Conservation (phyloP, 345 rosid genomes). For the Hirschfeldia incana region DNA sequence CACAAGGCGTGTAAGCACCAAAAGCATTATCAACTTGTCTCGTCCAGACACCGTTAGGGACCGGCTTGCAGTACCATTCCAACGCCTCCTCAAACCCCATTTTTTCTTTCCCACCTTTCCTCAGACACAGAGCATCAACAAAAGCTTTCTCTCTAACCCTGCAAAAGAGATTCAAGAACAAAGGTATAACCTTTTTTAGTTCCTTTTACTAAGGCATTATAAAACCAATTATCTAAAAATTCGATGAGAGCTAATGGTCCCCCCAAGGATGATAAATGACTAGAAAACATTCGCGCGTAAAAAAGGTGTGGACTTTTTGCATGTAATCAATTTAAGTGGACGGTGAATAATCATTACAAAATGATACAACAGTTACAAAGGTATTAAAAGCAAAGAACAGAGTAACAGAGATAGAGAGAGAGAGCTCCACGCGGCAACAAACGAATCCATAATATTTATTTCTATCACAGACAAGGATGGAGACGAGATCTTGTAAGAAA, state of each 20-base stretch:
- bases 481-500: neutral
- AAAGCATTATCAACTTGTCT: conserved; percentile 81
- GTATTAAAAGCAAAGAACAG: conserved; percentile 21
- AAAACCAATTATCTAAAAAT: neutral
- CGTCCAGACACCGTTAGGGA: conserved; percentile 75
- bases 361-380: conserved; percentile 2
- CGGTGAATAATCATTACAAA: neutral
- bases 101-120: neutral
- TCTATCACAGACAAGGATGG: neutral
- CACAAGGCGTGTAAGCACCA: conserved; percentile 95
- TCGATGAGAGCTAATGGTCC: conserved; percentile 26
- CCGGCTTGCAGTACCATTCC: conserved; percentile 87
- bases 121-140: conserved; percentile 30
- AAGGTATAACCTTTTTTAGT: neutral
- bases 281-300: conserved; percentile 17
- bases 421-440: neutral
- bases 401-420: neutral
- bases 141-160: neutral
- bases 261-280: conserved; percentile 11
- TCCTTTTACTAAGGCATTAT: neutral
- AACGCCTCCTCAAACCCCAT: conserved; percentile 72
- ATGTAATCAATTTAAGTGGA: conserved; percentile 1
- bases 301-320: neutral
- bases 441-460: neutral
- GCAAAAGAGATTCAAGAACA: conserved; percentile 2